phyloP scores from a whole-genome alignment of 352 stramenopile genomes.

The Phytophthora pistaciae region DNA sequence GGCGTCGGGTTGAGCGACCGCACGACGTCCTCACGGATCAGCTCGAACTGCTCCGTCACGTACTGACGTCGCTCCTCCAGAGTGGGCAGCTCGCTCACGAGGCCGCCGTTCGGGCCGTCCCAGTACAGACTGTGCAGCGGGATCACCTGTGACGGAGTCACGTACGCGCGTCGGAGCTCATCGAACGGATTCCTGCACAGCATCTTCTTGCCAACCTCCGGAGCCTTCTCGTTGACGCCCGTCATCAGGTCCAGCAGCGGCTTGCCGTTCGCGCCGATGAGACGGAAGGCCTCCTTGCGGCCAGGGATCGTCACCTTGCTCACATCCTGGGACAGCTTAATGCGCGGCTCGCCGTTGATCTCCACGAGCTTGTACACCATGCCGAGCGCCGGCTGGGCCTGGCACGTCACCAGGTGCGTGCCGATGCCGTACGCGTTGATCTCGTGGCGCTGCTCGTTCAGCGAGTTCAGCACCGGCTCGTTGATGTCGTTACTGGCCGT shows the following conservation, averaged over 20 bases:
- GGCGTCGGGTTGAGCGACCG: slow-evolving; percentile 96
- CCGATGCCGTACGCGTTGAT: slow-evolving; percentile 97
- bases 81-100: slow-evolving; percentile 71
- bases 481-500: slow-evolving; percentile 99
- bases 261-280: slow-evolving; percentile 89
- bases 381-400: slow-evolving; percentile 98
- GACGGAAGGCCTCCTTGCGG: slow-evolving; percentile 91
- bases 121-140: slow-evolving; percentile 93
- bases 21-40: slow-evolving; percentile 95
- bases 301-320: slow-evolving; percentile 96
- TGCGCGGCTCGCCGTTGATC: slow-evolving; percentile 95
- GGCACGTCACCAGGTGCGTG: slow-evolving; percentile 97
- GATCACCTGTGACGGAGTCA: slow-evolving; percentile 93
- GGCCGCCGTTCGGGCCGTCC: slow-evolving; percentile 85
- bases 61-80: slow-evolving; percentile 86
- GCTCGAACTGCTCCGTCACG: slow-evolving; percentile 92
- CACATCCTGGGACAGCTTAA: slow-evolving; percentile 98
- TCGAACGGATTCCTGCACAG: slow-evolving; percentile 98
- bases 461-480: slow-evolving; percentile 94
- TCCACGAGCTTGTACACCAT: slow-evolving; percentile 99
- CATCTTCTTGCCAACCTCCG: slow-evolving; percentile 85
- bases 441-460: slow-evolving; percentile 95
- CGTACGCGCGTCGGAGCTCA: slow-evolving; percentile 94
- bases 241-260: slow-evolving; percentile 94
- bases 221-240: slow-evolving; percentile 82